phyloP scores from a whole-genome alignment of 2,329 filamentous ascomycete species.

The Aureobasidium namibiae region DNA sequence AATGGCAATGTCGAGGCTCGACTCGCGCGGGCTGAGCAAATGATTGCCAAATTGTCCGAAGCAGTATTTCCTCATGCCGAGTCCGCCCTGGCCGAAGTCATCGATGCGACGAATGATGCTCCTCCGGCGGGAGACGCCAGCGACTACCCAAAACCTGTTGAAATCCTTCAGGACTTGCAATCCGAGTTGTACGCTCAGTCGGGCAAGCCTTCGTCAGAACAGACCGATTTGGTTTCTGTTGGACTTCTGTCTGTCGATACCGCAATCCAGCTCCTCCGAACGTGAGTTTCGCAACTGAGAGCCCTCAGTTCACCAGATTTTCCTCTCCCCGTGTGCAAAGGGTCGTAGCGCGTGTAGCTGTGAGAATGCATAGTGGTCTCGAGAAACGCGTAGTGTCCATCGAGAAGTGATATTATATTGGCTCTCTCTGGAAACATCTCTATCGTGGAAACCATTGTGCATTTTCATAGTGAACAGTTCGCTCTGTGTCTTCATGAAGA shows the following conservation, averaged over 20 bases:
- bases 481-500: too few relatives aligned
- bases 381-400: neutral
- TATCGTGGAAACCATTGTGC: neutral
- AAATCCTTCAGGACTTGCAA: slow-evolving; percentile 9
- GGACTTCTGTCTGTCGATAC: neutral
- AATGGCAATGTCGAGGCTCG: neutral
- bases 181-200: neutral
- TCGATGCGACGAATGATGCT: neutral
- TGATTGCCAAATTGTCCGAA: neutral
- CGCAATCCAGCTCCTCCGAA: neutral
- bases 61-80: neutral
- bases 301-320: neutral
- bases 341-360: neutral
- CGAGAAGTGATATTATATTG: neutral
- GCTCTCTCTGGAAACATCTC: neutral
- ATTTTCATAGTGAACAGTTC: too few relatives aligned
- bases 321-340: neutral
- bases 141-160: slow-evolving; percentile 6
- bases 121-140: neutral
- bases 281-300: neutral
- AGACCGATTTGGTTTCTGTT: neutral
- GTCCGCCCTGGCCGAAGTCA: neutral
- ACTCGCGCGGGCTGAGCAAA: neutral
- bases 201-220: neutral
- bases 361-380: neutral